Conservation (phyloP, 768 basidiomycete genomes). For the Mycena kentingensis region DNA sequence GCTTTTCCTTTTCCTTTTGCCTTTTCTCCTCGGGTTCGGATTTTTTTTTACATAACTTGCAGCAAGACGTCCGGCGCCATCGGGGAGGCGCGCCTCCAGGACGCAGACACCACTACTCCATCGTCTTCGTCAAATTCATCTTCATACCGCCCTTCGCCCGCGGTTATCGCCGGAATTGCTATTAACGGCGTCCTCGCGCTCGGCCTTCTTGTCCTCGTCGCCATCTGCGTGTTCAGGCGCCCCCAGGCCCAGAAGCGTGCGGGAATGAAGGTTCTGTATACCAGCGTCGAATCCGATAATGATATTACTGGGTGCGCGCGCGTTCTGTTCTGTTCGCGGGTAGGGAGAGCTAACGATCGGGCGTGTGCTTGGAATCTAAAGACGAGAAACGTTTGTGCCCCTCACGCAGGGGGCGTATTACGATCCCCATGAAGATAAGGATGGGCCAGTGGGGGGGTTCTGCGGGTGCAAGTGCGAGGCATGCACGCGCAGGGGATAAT, state of each 20-base stretch:
- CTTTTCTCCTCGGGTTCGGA: neutral
- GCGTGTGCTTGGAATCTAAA: neutral
- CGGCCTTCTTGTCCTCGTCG: neutral
- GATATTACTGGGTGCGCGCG: too few relatives aligned
- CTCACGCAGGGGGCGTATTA: neutral
- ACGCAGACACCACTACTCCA: too few relatives aligned
- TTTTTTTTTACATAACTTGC: too few relatives aligned
- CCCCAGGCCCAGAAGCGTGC: neutral
- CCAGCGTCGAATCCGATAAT: neutral
- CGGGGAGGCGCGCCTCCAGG: too few relatives aligned
- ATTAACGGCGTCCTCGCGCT: slow-evolving; percentile 1
- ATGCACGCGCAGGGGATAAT: neutral
- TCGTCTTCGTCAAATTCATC: neutral
- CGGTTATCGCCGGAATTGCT: neutral
- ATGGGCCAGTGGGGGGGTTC: too few relatives aligned
- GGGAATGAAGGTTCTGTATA: neutral
- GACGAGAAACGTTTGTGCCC: slow-evolving; percentile 1
- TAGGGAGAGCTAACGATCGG: neutral
- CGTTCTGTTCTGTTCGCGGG: neutral
- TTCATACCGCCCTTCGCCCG: neutral
- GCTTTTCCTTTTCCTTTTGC: neutral
- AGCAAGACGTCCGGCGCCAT: too few relatives aligned
- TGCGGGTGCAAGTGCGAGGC: neutral
- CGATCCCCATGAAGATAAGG: neutral
- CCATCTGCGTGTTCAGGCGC: neutral